Percentiles rank a stretch among this genome's conserved stretches.
Evolutionary conservation across 805 yeast genomes (phyloP).

Genomic region (Myxozyma sirexii): DNA sequence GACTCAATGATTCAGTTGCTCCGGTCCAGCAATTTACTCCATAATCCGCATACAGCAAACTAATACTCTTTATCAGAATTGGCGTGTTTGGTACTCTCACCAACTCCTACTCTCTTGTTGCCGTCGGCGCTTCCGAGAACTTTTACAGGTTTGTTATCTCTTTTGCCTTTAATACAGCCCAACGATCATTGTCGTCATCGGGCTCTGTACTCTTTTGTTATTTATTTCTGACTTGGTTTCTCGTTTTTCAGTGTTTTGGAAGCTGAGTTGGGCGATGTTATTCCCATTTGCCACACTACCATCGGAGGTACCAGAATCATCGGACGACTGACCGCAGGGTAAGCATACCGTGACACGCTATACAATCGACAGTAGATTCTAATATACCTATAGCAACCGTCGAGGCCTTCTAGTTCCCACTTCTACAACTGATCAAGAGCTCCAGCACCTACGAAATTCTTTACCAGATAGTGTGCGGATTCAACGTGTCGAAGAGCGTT

Average conservation of each 20-base stretch:
- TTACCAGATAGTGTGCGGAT: conserved; percentile 93
- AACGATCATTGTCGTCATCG: background rate
- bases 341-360: background rate
- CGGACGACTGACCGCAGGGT: conserved; percentile 89
- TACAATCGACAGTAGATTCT: background rate
- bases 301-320: conserved; percentile 97
- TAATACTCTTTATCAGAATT: conserved; percentile 46
- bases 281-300: conserved; percentile 96
- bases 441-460: conserved; percentile 94
- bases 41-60: background rate
- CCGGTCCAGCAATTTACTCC: too few species aligned
- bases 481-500: conserved; percentile 96
- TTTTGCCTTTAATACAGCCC: background rate
- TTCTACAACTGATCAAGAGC: conserved; percentile 97
- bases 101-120: conserved; percentile 93
- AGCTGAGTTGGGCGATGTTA: conserved; percentile 94
- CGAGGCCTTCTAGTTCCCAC: conserved; percentile 96
- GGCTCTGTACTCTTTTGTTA: background rate
- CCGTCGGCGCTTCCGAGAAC: conserved; percentile 92
- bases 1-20: too few species aligned
- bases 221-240: background rate
- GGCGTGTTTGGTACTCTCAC: conserved; percentile 95
- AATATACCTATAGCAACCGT: conserved; percentile 67
- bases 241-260: conserved; percentile 83
- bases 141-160: conserved; percentile 53